Evolutionary conservation across 2,329 filamentous ascomycete species (phyloP), one percentile per base, ranked within the genome.

Genomic region (Cytospora piceicola): DNA sequence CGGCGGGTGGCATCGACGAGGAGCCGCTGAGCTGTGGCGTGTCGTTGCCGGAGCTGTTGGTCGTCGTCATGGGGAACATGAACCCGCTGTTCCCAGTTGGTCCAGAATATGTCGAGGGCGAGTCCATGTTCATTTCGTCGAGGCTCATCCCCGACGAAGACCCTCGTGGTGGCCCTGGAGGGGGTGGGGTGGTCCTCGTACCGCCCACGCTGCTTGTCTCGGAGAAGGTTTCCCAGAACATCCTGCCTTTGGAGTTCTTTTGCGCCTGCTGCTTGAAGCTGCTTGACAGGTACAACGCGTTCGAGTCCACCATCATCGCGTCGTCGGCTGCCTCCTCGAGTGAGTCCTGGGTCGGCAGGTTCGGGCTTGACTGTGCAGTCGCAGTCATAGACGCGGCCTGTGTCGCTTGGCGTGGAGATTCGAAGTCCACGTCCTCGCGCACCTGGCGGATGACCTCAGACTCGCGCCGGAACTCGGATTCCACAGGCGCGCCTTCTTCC

Each of bases 381-480:
- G 80, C 80, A 0, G 78, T 71, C 71, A 84, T 80, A 17, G 84
- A 81, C 61, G 82, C 77, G 57, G 70, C 72, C 39, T 61, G 61
- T 65, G 63, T 78, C 70, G 56, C 75, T 63, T 80, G 73, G 71
- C 75, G 75, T 65, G 76, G 74, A 32, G 76, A 80, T 64, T 86
- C 85, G 17, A 88, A 78, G 58, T 88, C 87, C 69, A 89, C 85
- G 72, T 97, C 94, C 76, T 98, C 95, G 52, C 93, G 90, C 32
- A 98, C 94, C 77, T 97, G 95, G 59, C 93, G 91, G 69, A 99
- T 93, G 6, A 98, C 95, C 77, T 98, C 94, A 46, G 94, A 93
- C 80, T 99, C 95, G 49, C 93, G 90, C 61, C 91, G 89, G 65
- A 93, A 88, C 76, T 99, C 95, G 52, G 90, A 90, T 72, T 99